Evolutionary conservation across 2,329 filamentous ascomycete genomes (phyloP).

Genomic region (Trichophyton schoenleinii): DNA sequence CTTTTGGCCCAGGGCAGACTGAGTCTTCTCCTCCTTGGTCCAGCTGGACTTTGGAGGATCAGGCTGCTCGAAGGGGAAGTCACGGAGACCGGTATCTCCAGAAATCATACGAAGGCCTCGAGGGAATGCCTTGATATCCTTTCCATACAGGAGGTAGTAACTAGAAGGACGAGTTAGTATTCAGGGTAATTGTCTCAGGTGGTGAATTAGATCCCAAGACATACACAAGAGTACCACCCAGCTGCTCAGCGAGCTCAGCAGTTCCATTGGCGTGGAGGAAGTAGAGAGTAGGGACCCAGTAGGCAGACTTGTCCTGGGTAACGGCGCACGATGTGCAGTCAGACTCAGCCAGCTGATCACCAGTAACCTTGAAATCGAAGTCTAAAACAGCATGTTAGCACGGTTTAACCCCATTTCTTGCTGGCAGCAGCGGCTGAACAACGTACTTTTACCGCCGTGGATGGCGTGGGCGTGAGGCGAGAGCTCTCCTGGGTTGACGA

Average conservation of each 20-base stretch:
- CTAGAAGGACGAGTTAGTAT: conserved; percentile 29
- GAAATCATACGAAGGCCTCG: conserved; percentile 69
- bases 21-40: conserved; percentile 52
- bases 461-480: conserved; percentile 61
- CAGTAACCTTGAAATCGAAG: conserved; percentile 49
- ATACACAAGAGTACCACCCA: conserved; percentile 76
- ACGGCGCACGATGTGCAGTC: conserved; percentile 73
- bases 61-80: conserved; percentile 57
- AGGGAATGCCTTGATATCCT: conserved; percentile 59
- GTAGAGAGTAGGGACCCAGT: conserved; percentile 72
- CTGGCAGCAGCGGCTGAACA: not conserved
- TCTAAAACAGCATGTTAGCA: conserved; percentile 36
- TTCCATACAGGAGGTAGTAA: conserved; percentile 71
- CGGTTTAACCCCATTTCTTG: not conserved
- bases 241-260: conserved; percentile 56
- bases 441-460: conserved; percentile 64
- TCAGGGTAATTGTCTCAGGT: not conserved
- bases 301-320: conserved; percentile 70
- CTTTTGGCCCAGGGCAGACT: conserved; percentile 60
- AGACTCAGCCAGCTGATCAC: conserved; percentile 45
- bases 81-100: conserved; percentile 55
- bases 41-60: conserved; percentile 59
- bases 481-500: conserved; percentile 50
- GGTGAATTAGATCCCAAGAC: conserved; percentile 25
- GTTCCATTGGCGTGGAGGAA: conserved; percentile 59